Evolutionary conservation across 768 basidiomycete species (phyloP).

Genomic region (Lentinus tigrinus): DNA sequence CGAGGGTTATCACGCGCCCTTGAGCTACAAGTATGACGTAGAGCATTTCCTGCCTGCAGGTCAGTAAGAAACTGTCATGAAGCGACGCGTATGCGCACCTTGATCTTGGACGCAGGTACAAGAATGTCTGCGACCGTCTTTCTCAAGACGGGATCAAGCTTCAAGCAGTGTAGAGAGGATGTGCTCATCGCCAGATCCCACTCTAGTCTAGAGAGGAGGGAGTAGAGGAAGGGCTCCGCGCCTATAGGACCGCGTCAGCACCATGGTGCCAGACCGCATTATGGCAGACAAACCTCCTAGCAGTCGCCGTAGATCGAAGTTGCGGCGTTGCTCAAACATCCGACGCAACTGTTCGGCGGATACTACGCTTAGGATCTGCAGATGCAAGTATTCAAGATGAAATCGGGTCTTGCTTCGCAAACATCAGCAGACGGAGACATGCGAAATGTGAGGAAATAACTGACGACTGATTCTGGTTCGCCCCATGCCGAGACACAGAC

Average conservation of each 20-base stretch:
- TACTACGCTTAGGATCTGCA: slow-evolving; percentile 90
- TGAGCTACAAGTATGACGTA: slow-evolving; percentile 86
- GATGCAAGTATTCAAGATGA: slow-evolving; percentile 93
- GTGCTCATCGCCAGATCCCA: slow-evolving; percentile 79
- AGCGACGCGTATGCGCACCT: slow-evolving; percentile 41
- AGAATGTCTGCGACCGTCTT: slow-evolving; percentile 77
- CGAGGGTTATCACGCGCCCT: slow-evolving; percentile 79
- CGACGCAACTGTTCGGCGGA: slow-evolving; percentile 80
- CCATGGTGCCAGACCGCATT: neutral
- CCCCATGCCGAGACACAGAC: slow-evolving; percentile 91
- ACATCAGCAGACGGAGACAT: slow-evolving; percentile 26
- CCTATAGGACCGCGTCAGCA: slow-evolving; percentile 42
- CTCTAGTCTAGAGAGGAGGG: slow-evolving; percentile 69
- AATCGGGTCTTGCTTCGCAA: slow-evolving; percentile 80
- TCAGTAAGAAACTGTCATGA: neutral
- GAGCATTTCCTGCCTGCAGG: slow-evolving; percentile 66
- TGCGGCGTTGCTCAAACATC: slow-evolving; percentile 86
- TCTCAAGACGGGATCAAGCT: slow-evolving; percentile 66
- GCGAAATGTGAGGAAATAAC: neutral
- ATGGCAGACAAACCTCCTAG: slow-evolving; percentile 48
- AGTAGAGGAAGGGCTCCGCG: slow-evolving; percentile 76
- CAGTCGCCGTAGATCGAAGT: slow-evolving; percentile 84
- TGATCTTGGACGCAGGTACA: slow-evolving; percentile 79
- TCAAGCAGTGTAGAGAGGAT: slow-evolving; percentile 79
- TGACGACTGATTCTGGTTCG: slow-evolving; percentile 93